Evolutionary conservation across 2,329 filamentous ascomycete species (phyloP).

Genomic region (Helotiales sp.): DNA sequence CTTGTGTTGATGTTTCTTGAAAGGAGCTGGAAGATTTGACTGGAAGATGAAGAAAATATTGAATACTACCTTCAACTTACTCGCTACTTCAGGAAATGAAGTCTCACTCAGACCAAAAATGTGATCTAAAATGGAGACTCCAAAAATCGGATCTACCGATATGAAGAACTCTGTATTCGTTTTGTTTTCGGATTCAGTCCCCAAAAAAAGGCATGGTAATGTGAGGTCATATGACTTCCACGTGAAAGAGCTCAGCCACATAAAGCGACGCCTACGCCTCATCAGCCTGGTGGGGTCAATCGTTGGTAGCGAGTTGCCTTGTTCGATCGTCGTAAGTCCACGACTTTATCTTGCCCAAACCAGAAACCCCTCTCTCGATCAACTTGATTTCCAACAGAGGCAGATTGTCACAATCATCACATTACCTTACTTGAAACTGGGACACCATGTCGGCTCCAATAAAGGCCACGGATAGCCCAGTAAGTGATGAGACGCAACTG

Average conservation of each 20-base stretch:
- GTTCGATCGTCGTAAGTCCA: background rate
- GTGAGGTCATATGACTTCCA: background rate
- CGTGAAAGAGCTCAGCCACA: constrained; percentile 1
- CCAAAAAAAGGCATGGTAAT: background rate
- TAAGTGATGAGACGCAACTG: constrained; percentile 43
- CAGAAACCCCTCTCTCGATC: background rate
- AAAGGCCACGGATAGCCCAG: constrained; percentile 46
- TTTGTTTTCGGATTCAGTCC: background rate
- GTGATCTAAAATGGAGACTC: background rate
- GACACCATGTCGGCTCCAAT: constrained; percentile 51
- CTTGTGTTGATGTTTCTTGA: constrained; percentile 2
- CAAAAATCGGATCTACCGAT: background rate
- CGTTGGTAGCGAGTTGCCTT: constrained; percentile 1
- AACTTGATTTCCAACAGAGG: background rate
- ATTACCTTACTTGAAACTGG: constrained; percentile 12
- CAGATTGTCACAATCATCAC: background rate
- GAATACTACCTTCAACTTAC: background rate
- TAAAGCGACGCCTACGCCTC: background rate
- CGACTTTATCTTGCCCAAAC: background rate
- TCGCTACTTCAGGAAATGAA: background rate
- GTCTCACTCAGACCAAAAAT: background rate
- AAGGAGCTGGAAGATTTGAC: background rate
- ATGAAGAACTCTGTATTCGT: background rate
- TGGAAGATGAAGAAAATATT: background rate
- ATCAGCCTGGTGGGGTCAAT: background rate